Evolutionary conservation across 306 rosid genomes (phyloP), one percentile per base, ranked within the genome.

Genomic region (Senna siamea): DNA sequence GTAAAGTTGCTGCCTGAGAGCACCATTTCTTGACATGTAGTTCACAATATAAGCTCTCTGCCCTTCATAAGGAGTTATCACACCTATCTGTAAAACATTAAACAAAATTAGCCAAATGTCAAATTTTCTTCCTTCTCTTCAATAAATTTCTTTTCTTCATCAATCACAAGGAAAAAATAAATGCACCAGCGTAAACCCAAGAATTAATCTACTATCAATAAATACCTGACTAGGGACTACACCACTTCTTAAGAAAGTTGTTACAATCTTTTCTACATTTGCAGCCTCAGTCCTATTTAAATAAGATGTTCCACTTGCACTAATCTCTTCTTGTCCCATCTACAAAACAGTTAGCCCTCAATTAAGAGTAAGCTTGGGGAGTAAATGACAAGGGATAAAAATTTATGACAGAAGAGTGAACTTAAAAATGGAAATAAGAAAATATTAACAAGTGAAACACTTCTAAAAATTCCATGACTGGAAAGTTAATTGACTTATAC

Each of bases 251-350:
- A 93, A 82, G 89, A 93, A 93, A 71, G 98, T 93, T 46, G 97
- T 93, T 41, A 93, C 98, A 82, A 93, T 93, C 86, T 93, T 93
- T 78, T 93, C 98, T 35, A 93, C 98, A 73, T 93, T 93, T 66
- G 98, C 97, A 77, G 98, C 98, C 87, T 93, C 98, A 2, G 98
- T 93, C 87, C 98, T 91, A 80, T 93, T 93, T 53, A 93, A 80
- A 77, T 93, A 93, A 41, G 98, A 93, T 59, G 98, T 93, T 73
- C 98, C 98, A n/a, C 98, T 93, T 40, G 98, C 97, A 70, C 98
- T 93, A 60, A 93, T 93, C 87, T 93, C 98, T 80, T 93, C 98
- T 91, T 93, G 98, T 71, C 98, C 98, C 98, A 93, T 93, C 98
- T 93, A 80, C 15, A 86, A 46, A 85, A 82, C 52, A 81, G 34